Evolutionary conservation across 2,329 filamentous ascomycete species (phyloP), one percentile per base, ranked within the genome.

Genomic region (Colletotrichum sp.): DNA sequence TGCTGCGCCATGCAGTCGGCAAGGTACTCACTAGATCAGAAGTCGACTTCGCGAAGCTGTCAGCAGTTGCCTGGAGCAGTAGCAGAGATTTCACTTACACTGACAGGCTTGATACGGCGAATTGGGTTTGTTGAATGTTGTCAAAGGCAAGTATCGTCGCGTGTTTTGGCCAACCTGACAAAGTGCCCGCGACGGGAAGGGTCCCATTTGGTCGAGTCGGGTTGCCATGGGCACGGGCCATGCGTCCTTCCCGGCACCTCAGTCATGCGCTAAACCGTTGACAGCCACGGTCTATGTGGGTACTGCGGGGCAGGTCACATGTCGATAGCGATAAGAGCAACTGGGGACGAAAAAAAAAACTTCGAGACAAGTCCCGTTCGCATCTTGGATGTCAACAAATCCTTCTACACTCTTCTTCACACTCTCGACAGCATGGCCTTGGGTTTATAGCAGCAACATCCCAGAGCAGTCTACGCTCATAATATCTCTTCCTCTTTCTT

Each of bases 311-410:
- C 55, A 36, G 61, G 72, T 75, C 73, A 79, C 78, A 77, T 79
- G 78, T 7, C 18, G 78, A 79, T 79, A 79, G 57, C 60, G 73
- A 75, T 75, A 75, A 75, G 55, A 55, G 16, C 48, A 32, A 52
- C n/a, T 52, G 43, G 43, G 43, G n/a, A 52, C 38, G 21, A 16
- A 28, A 71, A 58, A 58, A 68, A 77, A 79, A 79, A 78, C 71
- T 76, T 76, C 32, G n/a, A 68, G n/a, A 30, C 82, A 80, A 83
- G 81, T 83, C 81, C 82, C 81, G 81, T 81, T 83, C 82, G 81
- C 78, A 80, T 24, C 30, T 18, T 21, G 26, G 21, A 63, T 55
- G 36, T 43, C 64, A 69, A 43, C 30, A 72, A 60, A 48, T 10
- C 43, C 13, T 60, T 65, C 34, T 9, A 60, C 26, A 28, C 36